Evolutionary conservation across 129 eudicot genomes (phyloP).

Genomic region (Apium graveolens): DNA sequence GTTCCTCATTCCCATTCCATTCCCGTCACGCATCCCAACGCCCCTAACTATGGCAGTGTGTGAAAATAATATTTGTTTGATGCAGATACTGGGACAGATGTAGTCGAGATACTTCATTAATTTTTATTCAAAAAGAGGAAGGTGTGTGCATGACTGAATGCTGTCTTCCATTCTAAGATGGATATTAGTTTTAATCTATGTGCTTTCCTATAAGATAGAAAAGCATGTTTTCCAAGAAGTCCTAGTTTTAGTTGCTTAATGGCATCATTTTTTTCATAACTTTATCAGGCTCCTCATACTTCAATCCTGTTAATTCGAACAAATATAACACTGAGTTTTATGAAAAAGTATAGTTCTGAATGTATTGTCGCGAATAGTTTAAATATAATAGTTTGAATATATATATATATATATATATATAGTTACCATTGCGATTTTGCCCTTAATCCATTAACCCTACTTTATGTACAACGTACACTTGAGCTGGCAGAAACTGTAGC

Average conservation of each 20-base stretch:
- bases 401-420: neutral
- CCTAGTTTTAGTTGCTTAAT: neutral
- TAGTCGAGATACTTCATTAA: neutral
- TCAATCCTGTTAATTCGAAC: neutral
- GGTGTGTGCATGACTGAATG: neutral
- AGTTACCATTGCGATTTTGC: neutral
- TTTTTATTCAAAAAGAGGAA: neutral
- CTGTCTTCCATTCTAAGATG: neutral
- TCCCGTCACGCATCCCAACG: too few species aligned
- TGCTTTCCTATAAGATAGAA: too few species aligned
- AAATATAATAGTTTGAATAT: too few species aligned
- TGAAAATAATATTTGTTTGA: neutral
- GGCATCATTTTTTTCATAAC: neutral
- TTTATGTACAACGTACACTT: neutral
- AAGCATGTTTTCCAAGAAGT: neutral
- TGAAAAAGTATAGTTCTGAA: neutral
- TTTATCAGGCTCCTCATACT: neutral
- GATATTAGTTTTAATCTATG: neutral
- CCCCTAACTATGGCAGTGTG: neutral
- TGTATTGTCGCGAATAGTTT: neutral
- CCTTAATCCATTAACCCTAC: neutral
- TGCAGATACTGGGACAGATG: neutral
- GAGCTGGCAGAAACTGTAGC: neutral
- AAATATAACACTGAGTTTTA: neutral
- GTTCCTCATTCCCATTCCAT: too few species aligned